Conservation (phyloP, 345 rosid species). For the Raphanus sativus region DNA sequence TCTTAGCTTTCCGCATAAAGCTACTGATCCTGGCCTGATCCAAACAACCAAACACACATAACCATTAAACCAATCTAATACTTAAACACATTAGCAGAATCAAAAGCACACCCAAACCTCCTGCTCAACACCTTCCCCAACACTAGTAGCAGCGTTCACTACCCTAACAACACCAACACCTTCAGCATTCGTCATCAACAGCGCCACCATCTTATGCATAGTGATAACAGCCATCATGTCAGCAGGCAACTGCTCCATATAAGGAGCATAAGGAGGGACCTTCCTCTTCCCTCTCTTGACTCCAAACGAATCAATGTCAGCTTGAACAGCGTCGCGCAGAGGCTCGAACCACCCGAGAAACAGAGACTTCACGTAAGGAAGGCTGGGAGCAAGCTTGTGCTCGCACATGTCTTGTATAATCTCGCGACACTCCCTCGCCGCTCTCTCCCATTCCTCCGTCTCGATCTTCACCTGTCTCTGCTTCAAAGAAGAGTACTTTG, state of each 20-base stretch:
- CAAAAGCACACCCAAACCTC: constrained; percentile 59
- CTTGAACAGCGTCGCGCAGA: constrained; percentile 64
- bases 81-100: neutral
- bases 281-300: constrained; percentile 35
- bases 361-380: constrained; percentile 81
- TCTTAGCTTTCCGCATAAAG: constrained; percentile 73
- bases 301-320: constrained; percentile 64
- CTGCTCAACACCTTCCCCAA: constrained; percentile 92
- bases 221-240: constrained; percentile 95
- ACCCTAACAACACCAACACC: constrained; percentile 65
- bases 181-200: constrained; percentile 67
- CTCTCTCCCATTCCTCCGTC: constrained; percentile 93
- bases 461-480: constrained; percentile 79
- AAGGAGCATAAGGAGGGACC: constrained; percentile 50
- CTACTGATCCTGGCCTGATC: constrained; percentile 69
- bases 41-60: constrained; percentile 13
- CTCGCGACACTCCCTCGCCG: constrained; percentile 84
- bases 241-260: constrained; percentile 58
- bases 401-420: constrained; percentile 80
- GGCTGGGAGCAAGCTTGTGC: constrained; percentile 93
- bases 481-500: constrained; percentile 51
- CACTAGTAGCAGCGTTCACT: constrained; percentile 68
- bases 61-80: constrained; percentile 28
- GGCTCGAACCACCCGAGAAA: constrained; percentile 99
- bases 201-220: constrained; percentile 87